A percentile compares a stretch with the other conserved stretches of the same genome.
phyloP scores from a whole-genome alignment of 1,284 basidiomycete species.

The Cryptococcus deneoformans region DNA sequence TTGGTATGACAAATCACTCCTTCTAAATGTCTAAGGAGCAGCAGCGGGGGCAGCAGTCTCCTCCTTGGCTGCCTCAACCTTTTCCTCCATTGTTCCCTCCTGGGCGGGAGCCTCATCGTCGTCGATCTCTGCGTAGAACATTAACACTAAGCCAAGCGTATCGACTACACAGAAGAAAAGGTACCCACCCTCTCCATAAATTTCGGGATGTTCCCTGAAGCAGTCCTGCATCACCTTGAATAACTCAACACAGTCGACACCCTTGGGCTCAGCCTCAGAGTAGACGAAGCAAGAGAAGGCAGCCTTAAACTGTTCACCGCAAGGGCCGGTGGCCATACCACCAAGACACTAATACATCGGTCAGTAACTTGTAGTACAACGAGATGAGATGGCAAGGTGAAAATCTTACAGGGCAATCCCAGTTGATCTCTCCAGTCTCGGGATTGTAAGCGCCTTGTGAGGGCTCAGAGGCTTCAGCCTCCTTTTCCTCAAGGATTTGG shows the following conservation, averaged over 20 bases:
- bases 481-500: slow-evolving; percentile 24
- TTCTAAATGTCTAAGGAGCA: neutral
- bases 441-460: slow-evolving; percentile 66
- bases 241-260: slow-evolving; percentile 95
- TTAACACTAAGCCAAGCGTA: slow-evolving; percentile 1
- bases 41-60: neutral
- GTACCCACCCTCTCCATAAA: slow-evolving; percentile 82
- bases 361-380: neutral
- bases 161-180: neutral
- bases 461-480: slow-evolving; percentile 17
- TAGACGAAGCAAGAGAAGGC: slow-evolving; percentile 98
- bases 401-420: slow-evolving; percentile 74
- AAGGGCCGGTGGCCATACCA: slow-evolving; percentile 97
- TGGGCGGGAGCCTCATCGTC: slow-evolving; percentile 28
- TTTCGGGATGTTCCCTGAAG: slow-evolving; percentile 92
- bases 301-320: slow-evolving; percentile 88
- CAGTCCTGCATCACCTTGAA: slow-evolving; percentile 99
- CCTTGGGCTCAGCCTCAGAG: slow-evolving; percentile 94
- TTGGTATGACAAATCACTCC: neutral
- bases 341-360: slow-evolving; percentile 65
- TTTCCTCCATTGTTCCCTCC: neutral
- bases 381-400: neutral
- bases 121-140: slow-evolving; percentile 31
- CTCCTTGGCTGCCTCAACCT: neutral
- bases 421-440: slow-evolving; percentile 96